A percentile compares a stretch with the other conserved stretches of the same genome.
phyloP scores from a whole-genome alignment of 2,329 filamentous ascomycete species.

The Neospermospora avenae region DNA sequence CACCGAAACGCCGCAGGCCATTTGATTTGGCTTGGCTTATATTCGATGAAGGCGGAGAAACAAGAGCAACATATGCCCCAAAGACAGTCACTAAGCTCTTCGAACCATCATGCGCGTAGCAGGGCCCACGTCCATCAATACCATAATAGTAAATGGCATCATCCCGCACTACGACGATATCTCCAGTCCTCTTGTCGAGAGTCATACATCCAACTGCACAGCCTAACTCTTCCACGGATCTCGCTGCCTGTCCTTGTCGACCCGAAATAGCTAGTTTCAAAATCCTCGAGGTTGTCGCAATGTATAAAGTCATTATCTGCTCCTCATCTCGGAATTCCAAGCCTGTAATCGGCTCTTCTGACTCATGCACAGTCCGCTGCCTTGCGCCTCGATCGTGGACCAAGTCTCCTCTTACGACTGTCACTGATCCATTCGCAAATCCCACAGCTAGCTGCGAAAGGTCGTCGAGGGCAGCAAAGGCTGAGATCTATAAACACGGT shows the following conservation, averaged over 20 bases:
- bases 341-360: conserved; percentile 92
- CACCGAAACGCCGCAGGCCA: conserved; percentile 69
- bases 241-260: conserved; percentile 82
- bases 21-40: conserved; percentile 50
- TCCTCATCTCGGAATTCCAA: conserved; percentile 68
- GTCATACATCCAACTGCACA: conserved; percentile 96
- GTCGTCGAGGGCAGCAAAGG: conserved; percentile 83
- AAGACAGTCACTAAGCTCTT: conserved; percentile 80
- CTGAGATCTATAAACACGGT: conserved; percentile 60
- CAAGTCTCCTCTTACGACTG: conserved; percentile 87
- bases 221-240: conserved; percentile 83
- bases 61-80: conserved; percentile 81
- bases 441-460: conserved; percentile 91
- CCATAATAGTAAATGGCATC: conserved; percentile 96
- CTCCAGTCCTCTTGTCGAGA: conserved; percentile 71
- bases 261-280: conserved; percentile 84
- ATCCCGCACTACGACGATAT: conserved; percentile 88
- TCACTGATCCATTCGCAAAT: conserved; percentile 93
- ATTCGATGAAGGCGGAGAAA: conserved; percentile 64
- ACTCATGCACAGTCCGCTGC: conserved; percentile 93
- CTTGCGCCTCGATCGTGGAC: conserved; percentile 93
- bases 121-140: conserved; percentile 77
- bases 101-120: conserved; percentile 85
- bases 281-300: conserved; percentile 86
- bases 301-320: conserved; percentile 74